Evolutionary conservation across 2,329 filamentous ascomycete species (phyloP).

Genomic region (Ophiostoma quercus): DNA sequence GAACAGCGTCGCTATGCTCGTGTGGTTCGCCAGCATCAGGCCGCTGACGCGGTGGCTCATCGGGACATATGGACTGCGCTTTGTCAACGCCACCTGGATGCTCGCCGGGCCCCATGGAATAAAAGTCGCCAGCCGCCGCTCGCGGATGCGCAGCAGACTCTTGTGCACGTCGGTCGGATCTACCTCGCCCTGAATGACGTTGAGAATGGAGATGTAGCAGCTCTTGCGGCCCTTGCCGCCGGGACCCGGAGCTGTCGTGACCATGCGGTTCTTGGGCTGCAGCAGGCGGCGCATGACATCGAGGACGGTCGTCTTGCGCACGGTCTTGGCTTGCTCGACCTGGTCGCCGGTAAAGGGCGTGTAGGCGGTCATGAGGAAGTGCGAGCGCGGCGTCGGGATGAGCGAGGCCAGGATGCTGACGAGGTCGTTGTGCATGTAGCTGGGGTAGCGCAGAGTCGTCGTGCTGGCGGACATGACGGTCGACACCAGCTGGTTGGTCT

Average conservation of each 20-base stretch:
- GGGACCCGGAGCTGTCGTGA: conserved; percentile 77
- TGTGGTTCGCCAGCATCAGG: conserved; percentile 97
- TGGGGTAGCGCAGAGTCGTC: conserved; percentile 91
- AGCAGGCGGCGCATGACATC: conserved; percentile 95
- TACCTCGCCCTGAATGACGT: conserved; percentile 97
- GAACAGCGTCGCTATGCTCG: conserved; percentile 93
- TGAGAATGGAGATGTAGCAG: conserved; percentile 98
- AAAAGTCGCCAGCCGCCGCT: conserved; percentile 88
- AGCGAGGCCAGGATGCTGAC: conserved; percentile 94
- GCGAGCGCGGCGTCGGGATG: conserved; percentile 91
- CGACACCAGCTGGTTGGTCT: conserved; percentile 94
- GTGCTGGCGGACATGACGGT: conserved; percentile 99
- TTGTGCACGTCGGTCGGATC: conserved; percentile 98
- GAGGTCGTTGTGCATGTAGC: conserved; percentile 99
- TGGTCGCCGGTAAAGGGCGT: conserved; percentile 96
- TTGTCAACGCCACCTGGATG: conserved; percentile 94
- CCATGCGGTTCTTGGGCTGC: conserved; percentile 99
- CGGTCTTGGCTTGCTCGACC: conserved; percentile 93
- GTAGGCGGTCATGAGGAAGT: conserved; percentile 98
- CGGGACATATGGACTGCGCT: conserved; percentile 91
- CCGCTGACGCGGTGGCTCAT: conserved; percentile 93
- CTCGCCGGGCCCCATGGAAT: conserved; percentile 98
- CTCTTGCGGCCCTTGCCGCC: conserved; percentile 63
- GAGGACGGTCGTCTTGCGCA: conserved; percentile 94
- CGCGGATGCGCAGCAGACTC: conserved; percentile 89